phyloP scores from a whole-genome alignment of 768 basidiomycete species.

The Calocera cornea region DNA sequence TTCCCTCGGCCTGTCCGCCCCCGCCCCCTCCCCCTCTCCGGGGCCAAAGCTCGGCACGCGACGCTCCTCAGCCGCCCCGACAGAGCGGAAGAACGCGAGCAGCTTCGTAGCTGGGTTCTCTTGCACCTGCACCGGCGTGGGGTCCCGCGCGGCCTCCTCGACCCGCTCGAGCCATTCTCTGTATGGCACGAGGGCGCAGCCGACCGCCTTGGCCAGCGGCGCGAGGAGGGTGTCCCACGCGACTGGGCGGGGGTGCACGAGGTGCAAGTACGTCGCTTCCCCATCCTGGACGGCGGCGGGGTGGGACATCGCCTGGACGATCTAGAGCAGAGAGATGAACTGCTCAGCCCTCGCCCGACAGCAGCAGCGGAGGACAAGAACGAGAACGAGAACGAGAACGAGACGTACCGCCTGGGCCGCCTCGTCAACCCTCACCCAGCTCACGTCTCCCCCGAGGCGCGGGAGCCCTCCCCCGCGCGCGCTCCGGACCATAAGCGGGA shows the following conservation, averaged over 20 bases:
- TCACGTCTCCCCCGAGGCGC: background rate
- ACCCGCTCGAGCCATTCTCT: constrained; percentile 22
- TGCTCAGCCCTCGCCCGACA: too few relatives aligned
- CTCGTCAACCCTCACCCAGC: background rate
- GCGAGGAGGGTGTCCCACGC: constrained; percentile 20
- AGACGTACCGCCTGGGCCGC: background rate
- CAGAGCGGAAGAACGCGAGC: constrained; percentile 20
- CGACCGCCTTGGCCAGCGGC: constrained; percentile 15
- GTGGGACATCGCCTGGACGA: background rate
- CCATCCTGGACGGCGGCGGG: background rate
- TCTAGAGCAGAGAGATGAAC: background rate
- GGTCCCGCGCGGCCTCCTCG: constrained; percentile 14
- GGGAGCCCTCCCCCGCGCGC: background rate
- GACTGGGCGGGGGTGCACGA: constrained; percentile 32
- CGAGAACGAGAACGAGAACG: too few relatives aligned
- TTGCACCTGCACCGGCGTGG: constrained; percentile 6
- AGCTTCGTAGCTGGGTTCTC: constrained; percentile 22
- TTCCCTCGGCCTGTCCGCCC: too few relatives aligned
- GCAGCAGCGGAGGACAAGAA: too few relatives aligned
- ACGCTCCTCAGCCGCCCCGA: too few relatives aligned
- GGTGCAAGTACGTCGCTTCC: constrained; percentile 17
- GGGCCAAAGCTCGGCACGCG: too few relatives aligned
- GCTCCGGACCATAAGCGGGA: background rate
- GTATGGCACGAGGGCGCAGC: constrained; percentile 24
- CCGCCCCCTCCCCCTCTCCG: too few relatives aligned